A percentile compares a stretch with the other conserved stretches of the same genome.
These are phyloP conservation scores for Hanseniaspora thailandica DNA, from an alignment of 805 yeast species.

Conservation along the genomic window DNA sequence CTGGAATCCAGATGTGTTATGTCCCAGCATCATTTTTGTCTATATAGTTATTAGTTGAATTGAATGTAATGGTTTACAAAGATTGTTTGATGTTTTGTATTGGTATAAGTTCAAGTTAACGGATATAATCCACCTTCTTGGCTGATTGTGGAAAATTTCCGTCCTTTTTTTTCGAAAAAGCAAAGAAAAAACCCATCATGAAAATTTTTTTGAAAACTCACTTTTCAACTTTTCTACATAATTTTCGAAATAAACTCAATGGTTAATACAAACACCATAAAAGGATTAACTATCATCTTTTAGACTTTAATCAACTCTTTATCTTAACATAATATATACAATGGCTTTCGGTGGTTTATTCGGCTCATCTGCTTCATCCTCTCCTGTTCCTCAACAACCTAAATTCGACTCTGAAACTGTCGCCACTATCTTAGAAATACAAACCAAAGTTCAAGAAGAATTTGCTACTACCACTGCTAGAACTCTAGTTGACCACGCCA, in stretches of 20 bases:
- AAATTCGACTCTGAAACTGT: conserved; percentile 18
- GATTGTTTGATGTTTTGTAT: too few relatives aligned
- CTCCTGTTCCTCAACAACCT: conserved; percentile 18
- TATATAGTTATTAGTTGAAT: background rate
- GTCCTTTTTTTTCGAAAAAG: background rate
- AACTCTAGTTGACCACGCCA: conserved; percentile 69
- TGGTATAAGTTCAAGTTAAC: too few relatives aligned
- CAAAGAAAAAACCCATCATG: background rate
- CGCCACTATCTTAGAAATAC: conserved; percentile 37
- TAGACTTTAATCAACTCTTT: background rate
- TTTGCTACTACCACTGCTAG: conserved; percentile 87
- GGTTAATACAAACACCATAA: background rate
- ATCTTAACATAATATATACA: background rate
- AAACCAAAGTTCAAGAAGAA: conserved; percentile 64
- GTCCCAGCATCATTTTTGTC: background rate
- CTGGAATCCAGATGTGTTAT: conserved; percentile 6
- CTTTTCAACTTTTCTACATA: background rate
- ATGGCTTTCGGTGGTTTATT: conserved; percentile 28
- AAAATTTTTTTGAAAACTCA: background rate
- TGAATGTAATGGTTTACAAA: background rate
- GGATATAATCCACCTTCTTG: background rate
- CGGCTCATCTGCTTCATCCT: conserved; percentile 22
- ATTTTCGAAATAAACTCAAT: too few relatives aligned
- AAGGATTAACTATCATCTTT: background rate
- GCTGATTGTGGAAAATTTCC: too few relatives aligned